Evolutionary conservation across 75 land plant genomes (phyloP), one percentile per base, ranked within the genome.

Genomic region (Pinus albicaulis): DNA sequence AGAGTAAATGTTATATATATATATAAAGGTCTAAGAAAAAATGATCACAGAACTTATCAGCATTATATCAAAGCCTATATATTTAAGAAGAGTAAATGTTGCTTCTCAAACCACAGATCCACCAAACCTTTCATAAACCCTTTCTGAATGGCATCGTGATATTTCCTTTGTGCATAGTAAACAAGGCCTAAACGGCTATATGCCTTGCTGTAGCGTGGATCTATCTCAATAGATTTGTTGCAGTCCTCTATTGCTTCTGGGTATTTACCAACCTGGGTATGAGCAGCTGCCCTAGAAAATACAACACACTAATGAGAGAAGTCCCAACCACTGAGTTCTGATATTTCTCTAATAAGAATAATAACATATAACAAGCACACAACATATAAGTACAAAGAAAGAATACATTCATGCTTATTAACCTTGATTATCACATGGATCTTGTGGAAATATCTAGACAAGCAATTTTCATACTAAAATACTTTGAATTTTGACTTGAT

Each of bases 281-380:
- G 94, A 65, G 98, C 98, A 75, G 98, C 93, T 78, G 98, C 98
- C 89, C 95, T 94, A 86, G 57, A 70, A 77, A 77, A 56, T 28
- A 48, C 55, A 78, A 73, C 63, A 73, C 25, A 73, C n/a, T 25
- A 25, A 48, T 77, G 56, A 52, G 24, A 28, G 26, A 26, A 74
- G 5, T 48, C 19, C 10, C n/a, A 41, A 19, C 10, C 57, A 73
- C 19, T 73, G n/a, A 34, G 41, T 41, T 10, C 48, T 11, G 12
- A 48, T 48, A 68, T 66, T 34, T 22, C 17, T 64, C 20, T 31
- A 28, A 48, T 48, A 48, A 0, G 38, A 28, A 64, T 68, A 68
- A 36, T 38, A 66, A 20, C 41, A 41, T 68, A 23, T 36, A 48
- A 48, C 53, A 41, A n/a, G 41, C 53, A 20, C 20, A 41, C n/a